phyloP scores from a whole-genome alignment of 2,329 filamentous ascomycete genomes.

The Trichoderma sp. region DNA sequence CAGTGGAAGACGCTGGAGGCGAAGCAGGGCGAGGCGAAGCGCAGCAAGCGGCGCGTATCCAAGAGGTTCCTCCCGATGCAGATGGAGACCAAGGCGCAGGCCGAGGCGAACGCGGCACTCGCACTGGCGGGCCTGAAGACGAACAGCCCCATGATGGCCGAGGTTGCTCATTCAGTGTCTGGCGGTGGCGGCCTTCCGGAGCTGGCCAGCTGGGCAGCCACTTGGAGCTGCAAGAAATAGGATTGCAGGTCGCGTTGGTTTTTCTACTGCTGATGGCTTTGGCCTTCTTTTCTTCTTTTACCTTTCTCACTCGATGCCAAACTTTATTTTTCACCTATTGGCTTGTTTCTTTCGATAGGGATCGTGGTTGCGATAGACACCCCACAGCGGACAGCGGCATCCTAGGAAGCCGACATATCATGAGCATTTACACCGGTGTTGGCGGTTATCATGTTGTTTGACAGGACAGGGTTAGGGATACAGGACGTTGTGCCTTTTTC shows the following conservation, averaged over 20 bases:
- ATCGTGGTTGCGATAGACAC: constrained; percentile 11
- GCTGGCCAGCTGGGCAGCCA: constrained; percentile 13
- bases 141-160: constrained; percentile 30
- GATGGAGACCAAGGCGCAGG: constrained; percentile 30
- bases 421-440: constrained; percentile 28
- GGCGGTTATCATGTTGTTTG: constrained; percentile 22
- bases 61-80: not conserved
- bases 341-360: not conserved
- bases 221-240: constrained; percentile 25
- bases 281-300: not conserved
- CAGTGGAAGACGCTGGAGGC: constrained; percentile 30
- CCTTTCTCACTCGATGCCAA: not conserved
- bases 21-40: constrained; percentile 4
- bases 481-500: constrained; percentile 6
- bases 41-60: constrained; percentile 13
- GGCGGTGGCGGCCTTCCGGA: constrained; percentile 3
- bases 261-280: not conserved
- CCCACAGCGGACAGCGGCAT: not conserved
- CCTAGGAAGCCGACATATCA: constrained; percentile 19
- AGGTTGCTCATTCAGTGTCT: constrained; percentile 15
- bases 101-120: constrained; percentile 32
- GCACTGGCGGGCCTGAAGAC: constrained; percentile 34
- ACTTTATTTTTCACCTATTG: not conserved
- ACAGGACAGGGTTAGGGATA: constrained; percentile 17
- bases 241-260: not conserved